Evolutionary conservation across 306 rosid species (phyloP).

Genomic region (Dalbergia cultrata): DNA sequence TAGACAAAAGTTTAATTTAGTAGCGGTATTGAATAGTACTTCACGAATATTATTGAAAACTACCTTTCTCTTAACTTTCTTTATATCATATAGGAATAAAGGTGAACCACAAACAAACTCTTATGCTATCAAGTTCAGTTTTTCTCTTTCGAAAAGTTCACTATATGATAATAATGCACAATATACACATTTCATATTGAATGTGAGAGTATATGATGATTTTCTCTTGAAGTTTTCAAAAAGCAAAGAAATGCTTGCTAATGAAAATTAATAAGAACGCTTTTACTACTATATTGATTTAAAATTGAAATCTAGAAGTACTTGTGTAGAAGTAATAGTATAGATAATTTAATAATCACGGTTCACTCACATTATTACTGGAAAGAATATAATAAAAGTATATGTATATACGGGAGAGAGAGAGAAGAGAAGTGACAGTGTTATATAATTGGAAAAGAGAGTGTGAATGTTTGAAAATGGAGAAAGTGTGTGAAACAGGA

Average conservation of each 20-base stretch:
- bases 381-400: background rate
- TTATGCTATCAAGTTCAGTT: background rate
- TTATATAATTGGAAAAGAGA: constrained; percentile 4
- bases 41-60: background rate
- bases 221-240: background rate
- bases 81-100: background rate
- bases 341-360: background rate
- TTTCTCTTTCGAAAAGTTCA: constrained; percentile 1
- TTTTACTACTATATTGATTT: background rate
- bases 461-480: constrained; percentile 31
- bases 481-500: constrained; percentile 4
- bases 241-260: background rate
- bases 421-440: background rate
- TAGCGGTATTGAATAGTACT: background rate
- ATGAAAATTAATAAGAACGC: background rate
- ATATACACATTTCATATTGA: background rate
- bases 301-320: background rate
- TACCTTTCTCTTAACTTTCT: background rate
- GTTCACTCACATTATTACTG: background rate
- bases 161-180: constrained; percentile 13
- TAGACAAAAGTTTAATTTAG: background rate
- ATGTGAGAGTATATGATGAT: background rate
- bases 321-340: background rate
- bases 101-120: background rate
- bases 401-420: background rate